Evolutionary conservation across 164 flowering plant species (phyloP).

Genomic region (Litsea cubeba): DNA sequence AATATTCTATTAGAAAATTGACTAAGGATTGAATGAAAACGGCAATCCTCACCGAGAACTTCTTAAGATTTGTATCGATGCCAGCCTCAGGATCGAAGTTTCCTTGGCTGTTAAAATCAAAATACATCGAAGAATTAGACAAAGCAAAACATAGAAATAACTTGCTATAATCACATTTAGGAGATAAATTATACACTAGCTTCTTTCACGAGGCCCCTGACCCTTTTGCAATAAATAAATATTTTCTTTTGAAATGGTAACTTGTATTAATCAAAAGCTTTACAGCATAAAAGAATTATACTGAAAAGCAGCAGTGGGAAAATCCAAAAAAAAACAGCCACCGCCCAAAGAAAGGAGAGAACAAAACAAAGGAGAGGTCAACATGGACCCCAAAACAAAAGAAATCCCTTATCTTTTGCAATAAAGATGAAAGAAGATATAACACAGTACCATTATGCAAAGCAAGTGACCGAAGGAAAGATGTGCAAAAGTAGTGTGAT

Average conservation of each 20-base stretch:
- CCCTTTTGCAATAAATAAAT: constrained; percentile 19
- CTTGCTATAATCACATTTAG: constrained; percentile 8
- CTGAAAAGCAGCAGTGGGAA: too few relatives aligned
- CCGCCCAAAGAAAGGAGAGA: too few relatives aligned
- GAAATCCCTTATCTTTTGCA: too few relatives aligned
- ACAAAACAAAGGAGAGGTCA: too few relatives aligned
- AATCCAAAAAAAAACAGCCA: too few relatives aligned
- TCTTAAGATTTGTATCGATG: constrained; percentile 21
- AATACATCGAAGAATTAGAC: not conserved
- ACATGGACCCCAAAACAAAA: too few relatives aligned
- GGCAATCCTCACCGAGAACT: constrained; percentile 34
- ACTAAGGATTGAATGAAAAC: not conserved
- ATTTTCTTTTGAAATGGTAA: not conserved
- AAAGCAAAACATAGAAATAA: not conserved
- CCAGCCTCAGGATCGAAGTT: constrained; percentile 28
- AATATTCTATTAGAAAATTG: too few relatives aligned
- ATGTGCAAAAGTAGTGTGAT: constrained; percentile 88
- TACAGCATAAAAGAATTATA: too few relatives aligned
- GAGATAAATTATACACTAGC: constrained; percentile 20
- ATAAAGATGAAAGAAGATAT: not conserved
- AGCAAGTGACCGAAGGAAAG: constrained; percentile 37
- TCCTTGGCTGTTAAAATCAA: constrained; percentile 42
- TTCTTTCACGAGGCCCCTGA: constrained; percentile 25
- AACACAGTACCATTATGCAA: constrained; percentile 4
- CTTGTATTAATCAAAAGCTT: too few relatives aligned